Conservation (phyloP, 169 alveolate genomes). For the Eimeria mitis region DNA sequence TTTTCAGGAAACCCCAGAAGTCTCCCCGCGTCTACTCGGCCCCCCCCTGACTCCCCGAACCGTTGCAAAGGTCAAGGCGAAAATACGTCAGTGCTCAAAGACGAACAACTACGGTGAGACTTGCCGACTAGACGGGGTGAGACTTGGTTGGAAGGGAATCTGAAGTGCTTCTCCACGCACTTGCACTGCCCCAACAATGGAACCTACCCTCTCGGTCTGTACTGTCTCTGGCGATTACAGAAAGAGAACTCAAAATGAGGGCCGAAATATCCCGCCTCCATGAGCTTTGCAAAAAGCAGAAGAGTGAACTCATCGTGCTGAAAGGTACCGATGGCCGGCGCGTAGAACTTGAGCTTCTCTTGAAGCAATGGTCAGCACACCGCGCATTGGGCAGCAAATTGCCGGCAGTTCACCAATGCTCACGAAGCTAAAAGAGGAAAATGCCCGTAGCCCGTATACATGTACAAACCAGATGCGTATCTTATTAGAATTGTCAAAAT, state of each 20-base stretch:
- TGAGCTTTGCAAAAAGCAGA: constrained; percentile 47
- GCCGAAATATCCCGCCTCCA: constrained; percentile 65
- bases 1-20: constrained; percentile 36
- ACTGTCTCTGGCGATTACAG: constrained; percentile 3
- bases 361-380: constrained; percentile 56
- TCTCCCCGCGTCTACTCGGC: constrained; percentile 26
- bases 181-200: neutral
- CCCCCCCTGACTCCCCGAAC: constrained; percentile 53
- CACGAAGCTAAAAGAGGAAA: neutral
- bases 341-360: constrained; percentile 53
- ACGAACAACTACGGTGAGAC: constrained; percentile 38
- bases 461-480: neutral
- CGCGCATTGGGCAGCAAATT: neutral
- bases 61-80: constrained; percentile 62
- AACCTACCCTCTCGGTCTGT: too few relatives aligned
- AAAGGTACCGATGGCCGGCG: constrained; percentile 68
- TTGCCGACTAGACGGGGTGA: too few relatives aligned
- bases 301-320: constrained; percentile 27
- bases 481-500: neutral
- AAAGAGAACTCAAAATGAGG: constrained; percentile 53
- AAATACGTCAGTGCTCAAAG: constrained; percentile 35
- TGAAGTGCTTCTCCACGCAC: neutral
- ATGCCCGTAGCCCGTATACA: neutral
- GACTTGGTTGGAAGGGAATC: neutral
- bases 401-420: neutral